Conservation (phyloP, 768 basidiomycete species). For the Boletus rex-veris region DNA sequence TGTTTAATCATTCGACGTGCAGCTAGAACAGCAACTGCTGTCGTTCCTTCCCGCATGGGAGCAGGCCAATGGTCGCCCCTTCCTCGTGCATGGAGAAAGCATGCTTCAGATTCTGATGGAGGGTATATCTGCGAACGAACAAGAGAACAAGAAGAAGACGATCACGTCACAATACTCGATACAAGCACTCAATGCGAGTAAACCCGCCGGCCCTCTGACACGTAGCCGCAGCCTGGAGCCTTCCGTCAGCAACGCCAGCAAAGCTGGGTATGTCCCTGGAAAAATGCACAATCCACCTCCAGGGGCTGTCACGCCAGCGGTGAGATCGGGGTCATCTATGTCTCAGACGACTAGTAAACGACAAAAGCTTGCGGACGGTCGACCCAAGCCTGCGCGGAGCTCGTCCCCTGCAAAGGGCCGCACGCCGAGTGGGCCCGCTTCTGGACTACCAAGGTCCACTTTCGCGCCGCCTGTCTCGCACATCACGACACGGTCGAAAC, state of each 20-base stretch:
- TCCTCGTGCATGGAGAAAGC: constrained; percentile 82
- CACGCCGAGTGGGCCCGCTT: constrained; percentile 21
- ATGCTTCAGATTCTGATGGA: constrained; percentile 78
- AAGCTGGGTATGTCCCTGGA: constrained; percentile 28
- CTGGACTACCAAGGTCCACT: constrained; percentile 12
- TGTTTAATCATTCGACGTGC: constrained; percentile 34
- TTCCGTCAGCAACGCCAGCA: constrained; percentile 7
- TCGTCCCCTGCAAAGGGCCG: constrained; percentile 30
- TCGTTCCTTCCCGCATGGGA: constrained; percentile 84
- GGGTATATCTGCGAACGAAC: constrained; percentile 63
- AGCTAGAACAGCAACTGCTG: constrained; percentile 90
- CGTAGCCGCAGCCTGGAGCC: constrained; percentile 31
- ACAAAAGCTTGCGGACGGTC: constrained; percentile 49
- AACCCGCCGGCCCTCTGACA: constrained; percentile 15
- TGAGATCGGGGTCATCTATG: constrained; percentile 43
- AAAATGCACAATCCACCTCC: constrained; percentile 26
- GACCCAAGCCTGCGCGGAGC: constrained; percentile 16
- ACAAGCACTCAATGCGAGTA: constrained; percentile 25
- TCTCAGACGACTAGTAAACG: constrained; percentile 58
- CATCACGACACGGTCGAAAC: constrained; percentile 25
- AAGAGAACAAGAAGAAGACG: constrained; percentile 71
- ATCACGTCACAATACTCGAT: constrained; percentile 34
- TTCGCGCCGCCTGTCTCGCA: constrained; percentile 5
- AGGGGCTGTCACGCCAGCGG: constrained; percentile 56
- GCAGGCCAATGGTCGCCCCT: constrained; percentile 61